A percentile compares a stretch with the other conserved stretches of the same genome.
phyloP scores from a whole-genome alignment of 1,284 basidiomycete genomes.

The Rhodofomes roseus region DNA sequence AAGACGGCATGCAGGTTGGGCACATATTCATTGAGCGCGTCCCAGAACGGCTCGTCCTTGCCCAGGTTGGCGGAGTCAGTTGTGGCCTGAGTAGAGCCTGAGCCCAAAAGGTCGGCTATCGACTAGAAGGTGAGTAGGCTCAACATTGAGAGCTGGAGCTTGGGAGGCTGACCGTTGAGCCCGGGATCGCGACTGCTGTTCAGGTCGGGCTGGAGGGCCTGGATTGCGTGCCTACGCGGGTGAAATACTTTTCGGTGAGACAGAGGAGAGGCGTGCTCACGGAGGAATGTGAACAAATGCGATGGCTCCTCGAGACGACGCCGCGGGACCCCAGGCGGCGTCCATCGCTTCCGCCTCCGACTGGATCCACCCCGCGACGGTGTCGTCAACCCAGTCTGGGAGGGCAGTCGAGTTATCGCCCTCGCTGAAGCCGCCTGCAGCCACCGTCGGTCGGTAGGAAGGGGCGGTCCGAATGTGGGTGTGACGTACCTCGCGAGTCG shows the following conservation, averaged over 20 bases:
- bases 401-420: constrained; percentile 40
- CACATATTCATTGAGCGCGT: constrained; percentile 52
- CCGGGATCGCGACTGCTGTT: constrained; percentile 53
- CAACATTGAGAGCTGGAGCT: too few relatives aligned
- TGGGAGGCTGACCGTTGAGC: constrained; percentile 67
- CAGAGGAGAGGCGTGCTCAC: constrained; percentile 10
- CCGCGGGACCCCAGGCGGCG: constrained; percentile 50
- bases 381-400: constrained; percentile 65
- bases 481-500: constrained; percentile 51
- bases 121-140: neutral
- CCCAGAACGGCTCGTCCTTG: constrained; percentile 59
- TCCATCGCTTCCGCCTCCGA: constrained; percentile 51
- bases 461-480: neutral
- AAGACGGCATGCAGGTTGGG: constrained; percentile 58
- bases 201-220: constrained; percentile 45
- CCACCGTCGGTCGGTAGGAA: neutral
- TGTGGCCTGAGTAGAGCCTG: constrained; percentile 58
- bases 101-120: constrained; percentile 49
- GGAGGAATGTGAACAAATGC: constrained; percentile 70
- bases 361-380: constrained; percentile 58
- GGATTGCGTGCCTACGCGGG: constrained; percentile 43
- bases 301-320: constrained; percentile 43
- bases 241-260: neutral
- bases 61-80: constrained; percentile 31
- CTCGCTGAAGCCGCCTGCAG: constrained; percentile 44